Base-by-base conservation (phyloP, 495 filamentous ascomycete species). In the Penicillium cinerascens region DNA sequence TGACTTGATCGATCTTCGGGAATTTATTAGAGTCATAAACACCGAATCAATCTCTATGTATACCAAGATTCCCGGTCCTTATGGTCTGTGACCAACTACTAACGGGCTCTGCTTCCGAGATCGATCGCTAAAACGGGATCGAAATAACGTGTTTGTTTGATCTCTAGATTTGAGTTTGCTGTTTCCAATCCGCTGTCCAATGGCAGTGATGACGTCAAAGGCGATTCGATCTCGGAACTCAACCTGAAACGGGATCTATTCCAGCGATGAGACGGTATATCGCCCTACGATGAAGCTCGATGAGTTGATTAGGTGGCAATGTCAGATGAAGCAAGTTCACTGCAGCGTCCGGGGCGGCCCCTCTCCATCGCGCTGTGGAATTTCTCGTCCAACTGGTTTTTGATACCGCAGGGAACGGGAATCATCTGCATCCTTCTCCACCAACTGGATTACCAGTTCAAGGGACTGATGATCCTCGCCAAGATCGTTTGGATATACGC, bases 401-500 rank as follows among this genome's bases (percentile, higher is more conserved):
- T 71, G 3, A 42, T 70, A 21, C 65, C 68, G 0, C 68, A 69
- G 52, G 70, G 67, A 36, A 69, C 61, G 2, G 54, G 61, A 22
- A 61, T 69, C 46, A 53, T 65, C 16, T 44, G 57, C 8, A 42
- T 68, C 17, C 54, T 69, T 29, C 57, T 73, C 3, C 49, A 61
- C 44, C 57, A 59, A 26, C 56, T 71, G 3, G 49, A 67, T 33
- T 69, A 73, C 42, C 66, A 67, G 49, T 71, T 73, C 47, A 44
- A 42, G 2, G 68, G 60, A 6, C 53, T 70, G 0, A 44, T 25
- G 4, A 63, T 52, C 27, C 41, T 73, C 21, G 55, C 69, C 23
- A 56, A 59, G 36, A 61, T 72, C 20, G 50, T 70, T 18, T 72
- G 67, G 67, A 58, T 69, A 33, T 68, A 68, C 42, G 60, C 60